Evolutionary conservation across 345 rosid species (phyloP).

Genomic region (Toxicodendron radicans): DNA sequence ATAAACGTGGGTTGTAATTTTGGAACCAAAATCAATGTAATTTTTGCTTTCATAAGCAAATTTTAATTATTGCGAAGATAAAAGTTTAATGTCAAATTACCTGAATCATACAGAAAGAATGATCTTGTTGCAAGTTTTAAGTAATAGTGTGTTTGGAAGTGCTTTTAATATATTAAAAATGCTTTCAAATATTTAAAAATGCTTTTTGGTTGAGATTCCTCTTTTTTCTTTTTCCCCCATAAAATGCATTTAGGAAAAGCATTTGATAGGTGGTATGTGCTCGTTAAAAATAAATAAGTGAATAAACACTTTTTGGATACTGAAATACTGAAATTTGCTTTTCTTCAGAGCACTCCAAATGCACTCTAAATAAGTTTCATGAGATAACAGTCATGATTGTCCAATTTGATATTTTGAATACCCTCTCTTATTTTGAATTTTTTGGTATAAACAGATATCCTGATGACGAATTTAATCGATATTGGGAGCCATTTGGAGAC

Average conservation of each 20-base stretch:
- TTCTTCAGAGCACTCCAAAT: neutral
- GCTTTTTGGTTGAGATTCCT: too few species aligned
- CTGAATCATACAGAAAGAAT: neutral
- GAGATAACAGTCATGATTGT: neutral
- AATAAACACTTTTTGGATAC: too few species aligned
- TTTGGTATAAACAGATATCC: slow-evolving; percentile 54
- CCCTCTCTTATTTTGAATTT: neutral
- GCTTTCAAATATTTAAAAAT: too few species aligned
- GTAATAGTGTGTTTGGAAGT: too few species aligned
- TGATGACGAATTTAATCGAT: slow-evolving; percentile 75
- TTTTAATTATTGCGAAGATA: neutral
- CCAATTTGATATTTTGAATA: neutral
- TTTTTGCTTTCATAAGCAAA: neutral
- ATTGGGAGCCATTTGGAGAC: slow-evolving; percentile 68
- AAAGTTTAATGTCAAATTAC: neutral
- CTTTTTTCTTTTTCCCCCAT: too few species aligned
- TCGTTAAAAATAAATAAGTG: too few species aligned
- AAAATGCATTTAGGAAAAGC: too few species aligned
- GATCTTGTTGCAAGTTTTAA: neutral
- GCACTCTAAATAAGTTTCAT: neutral
- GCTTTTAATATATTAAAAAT: neutral
- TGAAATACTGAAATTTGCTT: too few species aligned
- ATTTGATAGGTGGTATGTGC: too few species aligned
- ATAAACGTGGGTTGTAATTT: neutral
- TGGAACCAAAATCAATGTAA: neutral